Evolutionary conservation across 2,329 filamentous ascomycete species (phyloP).

Genomic region (Zarea fungicola): DNA sequence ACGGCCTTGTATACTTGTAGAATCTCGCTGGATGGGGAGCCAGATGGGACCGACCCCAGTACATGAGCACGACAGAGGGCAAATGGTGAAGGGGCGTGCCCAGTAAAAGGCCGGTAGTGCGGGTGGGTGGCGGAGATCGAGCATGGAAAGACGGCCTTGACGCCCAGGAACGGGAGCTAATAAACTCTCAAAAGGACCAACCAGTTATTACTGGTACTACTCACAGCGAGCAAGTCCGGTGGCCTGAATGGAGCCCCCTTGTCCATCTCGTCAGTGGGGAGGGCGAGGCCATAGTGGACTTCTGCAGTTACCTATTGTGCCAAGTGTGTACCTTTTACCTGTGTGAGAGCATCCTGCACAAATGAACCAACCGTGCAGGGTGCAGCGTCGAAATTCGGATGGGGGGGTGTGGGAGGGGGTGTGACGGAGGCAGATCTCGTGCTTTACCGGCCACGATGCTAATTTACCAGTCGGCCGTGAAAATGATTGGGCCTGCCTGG

Average conservation of each 20-base stretch:
- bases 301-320: slow-evolving; percentile 7
- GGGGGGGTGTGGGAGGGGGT: slow-evolving; percentile 6
- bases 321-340: slow-evolving; percentile 7
- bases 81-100: slow-evolving; percentile 14
- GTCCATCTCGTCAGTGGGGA: slow-evolving; percentile 11
- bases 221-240: slow-evolving; percentile 9
- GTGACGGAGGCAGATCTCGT: slow-evolving; percentile 12
- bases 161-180: slow-evolving; percentile 35
- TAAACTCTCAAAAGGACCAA: slow-evolving; percentile 13
- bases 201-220: slow-evolving; percentile 8
- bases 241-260: slow-evolving; percentile 10
- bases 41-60: slow-evolving; percentile 12
- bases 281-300: slow-evolving; percentile 1
- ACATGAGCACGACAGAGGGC: slow-evolving; percentile 13
- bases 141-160: slow-evolving; percentile 27
- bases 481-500: slow-evolving; percentile 2
- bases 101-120: slow-evolving; percentile 43
- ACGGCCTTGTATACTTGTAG: slow-evolving; percentile 15
- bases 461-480: slow-evolving; percentile 11
- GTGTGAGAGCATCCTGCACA: slow-evolving; percentile 11
- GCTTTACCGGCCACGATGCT: slow-evolving; percentile 14
- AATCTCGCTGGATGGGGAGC: slow-evolving; percentile 14
- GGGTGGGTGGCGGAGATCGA: slow-evolving; percentile 26
- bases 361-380: slow-evolving; percentile 7
- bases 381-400: slow-evolving; percentile 9